Conservation (phyloP, 257 asterid genomes). For the Nicotiana tomentosiformis region DNA sequence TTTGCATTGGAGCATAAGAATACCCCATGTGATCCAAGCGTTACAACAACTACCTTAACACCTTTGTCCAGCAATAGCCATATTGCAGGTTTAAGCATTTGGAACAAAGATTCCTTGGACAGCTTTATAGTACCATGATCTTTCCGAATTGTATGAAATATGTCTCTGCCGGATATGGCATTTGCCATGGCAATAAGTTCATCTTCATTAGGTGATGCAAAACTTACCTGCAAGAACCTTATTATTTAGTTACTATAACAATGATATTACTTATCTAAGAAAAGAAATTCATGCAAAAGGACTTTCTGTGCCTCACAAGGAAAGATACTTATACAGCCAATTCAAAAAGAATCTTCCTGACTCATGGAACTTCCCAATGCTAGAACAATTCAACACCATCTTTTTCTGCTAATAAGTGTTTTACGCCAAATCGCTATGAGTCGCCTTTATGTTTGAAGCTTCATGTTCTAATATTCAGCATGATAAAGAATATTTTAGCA, state of each 20-base stretch:
- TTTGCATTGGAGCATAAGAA: conserved; percentile 56
- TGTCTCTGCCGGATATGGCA: conserved; percentile 41
- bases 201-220: conserved; percentile 87
- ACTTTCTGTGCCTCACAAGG: not conserved
- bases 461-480: not conserved
- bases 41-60: conserved; percentile 60
- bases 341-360: not conserved
- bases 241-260: conserved; percentile 3
- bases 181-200: conserved; percentile 97
- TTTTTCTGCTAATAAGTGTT: not conserved
- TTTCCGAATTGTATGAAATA: conserved; percentile 38
- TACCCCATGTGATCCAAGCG: conserved; percentile 77
- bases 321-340: not conserved
- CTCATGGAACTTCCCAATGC: not conserved
- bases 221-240: conserved; percentile 49
- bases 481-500: not conserved
- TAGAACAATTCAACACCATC: not conserved
- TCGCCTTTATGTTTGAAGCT: not conserved
- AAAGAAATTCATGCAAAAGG: not conserved
- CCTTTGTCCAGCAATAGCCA: conserved; percentile 75
- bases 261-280: not conserved
- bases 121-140: conserved; percentile 13
- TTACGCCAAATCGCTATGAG: not conserved
- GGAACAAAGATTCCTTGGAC: conserved; percentile 46
- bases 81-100: conserved; percentile 65